These are phyloP conservation scores for Neurospora discreta DNA, from an alignment of 495 filamentous ascomycete species.

Conservation along the genomic window DNA sequence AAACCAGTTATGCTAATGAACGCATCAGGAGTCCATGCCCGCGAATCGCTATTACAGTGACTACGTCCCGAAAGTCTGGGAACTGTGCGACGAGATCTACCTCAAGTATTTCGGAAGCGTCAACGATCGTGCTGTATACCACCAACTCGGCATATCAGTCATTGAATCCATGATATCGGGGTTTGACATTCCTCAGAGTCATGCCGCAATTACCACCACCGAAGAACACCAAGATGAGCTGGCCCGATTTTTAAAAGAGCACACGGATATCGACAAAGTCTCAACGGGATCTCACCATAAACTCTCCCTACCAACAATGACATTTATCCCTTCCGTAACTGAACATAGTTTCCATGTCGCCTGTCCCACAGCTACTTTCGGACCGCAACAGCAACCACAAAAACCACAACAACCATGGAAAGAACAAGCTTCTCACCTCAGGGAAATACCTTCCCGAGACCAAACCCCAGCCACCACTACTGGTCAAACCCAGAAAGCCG, in stretches of 20 bases:
- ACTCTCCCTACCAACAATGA: conserved; percentile 4
- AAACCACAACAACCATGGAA: background rate
- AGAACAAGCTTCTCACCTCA: background rate
- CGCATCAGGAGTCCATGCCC: conserved; percentile 19
- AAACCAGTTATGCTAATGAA: conserved; percentile 8
- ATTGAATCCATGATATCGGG: conserved; percentile 24
- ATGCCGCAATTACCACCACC: background rate
- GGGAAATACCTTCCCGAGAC: background rate
- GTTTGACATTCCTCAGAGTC: conserved; percentile 5
- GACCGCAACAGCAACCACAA: background rate
- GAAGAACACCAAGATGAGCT: conserved; percentile 12
- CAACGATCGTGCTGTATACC: conserved; percentile 23
- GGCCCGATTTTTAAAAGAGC: conserved; percentile 13
- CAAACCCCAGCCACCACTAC: background rate
- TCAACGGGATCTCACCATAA: background rate
- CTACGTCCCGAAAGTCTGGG: conserved; percentile 23
- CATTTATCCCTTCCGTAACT: background rate
- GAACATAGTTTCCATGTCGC: background rate
- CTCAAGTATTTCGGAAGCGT: conserved; percentile 8
- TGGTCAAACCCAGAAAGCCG: conserved; percentile 15
- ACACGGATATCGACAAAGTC: background rate
- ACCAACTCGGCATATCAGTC: conserved; percentile 25
- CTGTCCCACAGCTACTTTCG: background rate
- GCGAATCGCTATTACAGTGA: conserved; percentile 19
- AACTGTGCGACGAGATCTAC: conserved; percentile 30